Evolutionary conservation across 2,329 filamentous ascomycete genomes (phyloP), one percentile per base, ranked within the genome.

Genomic region (Aspergillus proliferans): DNA sequence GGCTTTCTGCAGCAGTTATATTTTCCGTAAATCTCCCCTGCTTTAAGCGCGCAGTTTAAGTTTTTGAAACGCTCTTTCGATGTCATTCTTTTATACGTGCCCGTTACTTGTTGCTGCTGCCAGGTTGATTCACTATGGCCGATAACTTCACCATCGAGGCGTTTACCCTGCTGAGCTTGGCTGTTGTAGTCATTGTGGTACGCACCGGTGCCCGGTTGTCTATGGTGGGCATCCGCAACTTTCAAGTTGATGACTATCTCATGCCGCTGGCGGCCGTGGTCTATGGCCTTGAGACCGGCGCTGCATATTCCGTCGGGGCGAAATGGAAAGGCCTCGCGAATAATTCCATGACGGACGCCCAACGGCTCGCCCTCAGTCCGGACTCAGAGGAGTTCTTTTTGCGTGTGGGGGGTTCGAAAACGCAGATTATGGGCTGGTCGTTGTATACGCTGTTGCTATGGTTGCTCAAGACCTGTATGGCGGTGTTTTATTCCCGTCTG

Each of bases 181-280:
- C 75, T 5, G 61, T 79, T 15, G 47, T 72, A 28, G 57, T 80
- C 42, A 81, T 82, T 10, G 59, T 60, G 6, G 57, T 84, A 9
- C 73, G 82, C 28, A 73, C 75, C 1, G 74, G 72, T 46, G 72
- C 78, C 8, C 71, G 82, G 43, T 68, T 76, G 55, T 68, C 58
- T 49, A 63, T 63, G 9, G 74, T 76, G 2, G 80, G 81, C 12
- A 65, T 75, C 34, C 67, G 63, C 48, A 70, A 72, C n/a, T 73
- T 84, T 48, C 71, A 75, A 54, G 68, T 73, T 1, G 82, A 84
- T 60, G 82, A 85, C 52, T 83, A 79, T 56, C 59, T 85, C 26
- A 80, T 83, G 65, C 63, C 76, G 41, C n/a, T 81, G 15, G 79
- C 76, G 4, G 71, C 72, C 51, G 57, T 76, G 8, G 69, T 80